Evolutionary conservation across 2,329 filamentous ascomycete genomes (phyloP), one percentile per base, ranked within the genome.

Genomic region (Microsporum audouinii): DNA sequence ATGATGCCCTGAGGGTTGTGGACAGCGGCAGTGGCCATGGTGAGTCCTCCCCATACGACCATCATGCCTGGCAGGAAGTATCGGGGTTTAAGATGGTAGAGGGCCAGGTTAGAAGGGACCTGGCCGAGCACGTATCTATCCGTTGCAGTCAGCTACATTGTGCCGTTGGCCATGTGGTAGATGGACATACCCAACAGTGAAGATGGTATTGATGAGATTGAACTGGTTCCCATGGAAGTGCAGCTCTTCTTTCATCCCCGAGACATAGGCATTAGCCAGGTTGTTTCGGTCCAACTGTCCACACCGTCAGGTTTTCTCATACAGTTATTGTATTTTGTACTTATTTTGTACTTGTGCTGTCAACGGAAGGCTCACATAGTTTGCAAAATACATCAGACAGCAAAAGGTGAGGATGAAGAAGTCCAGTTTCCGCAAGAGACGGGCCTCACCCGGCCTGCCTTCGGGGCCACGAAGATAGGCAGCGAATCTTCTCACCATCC

Each of bases 391-490:
- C 55, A 72, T 75, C 4, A 80, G 66, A 58, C 78, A 80, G 3
- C 71, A 72, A 61, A 75, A 76, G 14, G 68, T 68, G 2, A 76
- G 68, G 66, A 80, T 70, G 61, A 79, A 80, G 67, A 75, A 77
- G 64, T 80, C 79, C 29, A 80, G 71, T 66, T 81, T 80, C 61
- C 77, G 71, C 34, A 80, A 71, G 31, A 81, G 73, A 49, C 58
- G 57, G 39, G 64, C 57, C 58, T 66, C 65, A 3, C 63, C 65
- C 8, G 64, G 65, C 60, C 59, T 61, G 51, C 60, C 53, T 51
- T 63, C 61, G 29, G 59, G 59, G 8, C 62, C 65, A 58, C 65
- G 63, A 38, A 66, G 14, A 43, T 66, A 66, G 31, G 61, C 58
- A 6, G 62, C 36, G 41, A 66, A 66, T 39, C 49, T 60, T 49